Evolutionary conservation across 768 basidiomycete species (phyloP), one percentile per base, ranked within the genome.

Genomic region (Hygrocybe coccinea): DNA sequence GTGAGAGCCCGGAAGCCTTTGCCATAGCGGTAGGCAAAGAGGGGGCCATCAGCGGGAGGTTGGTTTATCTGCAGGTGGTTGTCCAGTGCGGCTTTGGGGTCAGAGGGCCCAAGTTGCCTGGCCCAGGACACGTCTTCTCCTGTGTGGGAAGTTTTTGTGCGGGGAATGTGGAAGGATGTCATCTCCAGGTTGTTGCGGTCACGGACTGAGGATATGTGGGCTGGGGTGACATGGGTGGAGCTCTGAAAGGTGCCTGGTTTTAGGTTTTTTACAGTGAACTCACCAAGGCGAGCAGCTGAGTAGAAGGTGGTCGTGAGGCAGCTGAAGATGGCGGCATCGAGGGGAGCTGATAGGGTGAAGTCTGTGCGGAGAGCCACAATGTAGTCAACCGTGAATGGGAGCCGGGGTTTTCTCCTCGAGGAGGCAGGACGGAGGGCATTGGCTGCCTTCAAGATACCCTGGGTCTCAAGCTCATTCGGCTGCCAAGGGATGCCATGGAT

Each of bases 281-380:
- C 75, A 0, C 76, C 74, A 0, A 70, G 43, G 0, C 72, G 44
- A 0, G 71, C 69, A 0, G 63, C 64, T 0, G 67, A 37, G 19
- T 64, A 80, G 62, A 79, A 79, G 3, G 64, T 60, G 0, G 70
- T 74, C 5, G 71, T 72, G 11, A 76, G 67, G 57, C 74, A 76
- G 0, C 74, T 70, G 14, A 54, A 73, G 0, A 71, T 62, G 0
- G 78, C 69, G 0, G 68, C 65, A 35, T 77, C 65, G 1, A 76
- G 59, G 1, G 71, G 71, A 3, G 35, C 10, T 2, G n/a, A 2
- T 0, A 72, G 60, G 51, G 73, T 54, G 5, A 79, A 64, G 0
- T 64, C 17, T 0, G 17, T 1, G 0, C 21, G 29, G 8, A 76
- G 38, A 0, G 34, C 19, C 2, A 15, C 15, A 1, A 76, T 67